Percentiles rank a stretch among this genome's conserved stretches.
Evolutionary conservation across 768 basidiomycete species (phyloP).

Genomic region (Boletellus emodensis): DNA sequence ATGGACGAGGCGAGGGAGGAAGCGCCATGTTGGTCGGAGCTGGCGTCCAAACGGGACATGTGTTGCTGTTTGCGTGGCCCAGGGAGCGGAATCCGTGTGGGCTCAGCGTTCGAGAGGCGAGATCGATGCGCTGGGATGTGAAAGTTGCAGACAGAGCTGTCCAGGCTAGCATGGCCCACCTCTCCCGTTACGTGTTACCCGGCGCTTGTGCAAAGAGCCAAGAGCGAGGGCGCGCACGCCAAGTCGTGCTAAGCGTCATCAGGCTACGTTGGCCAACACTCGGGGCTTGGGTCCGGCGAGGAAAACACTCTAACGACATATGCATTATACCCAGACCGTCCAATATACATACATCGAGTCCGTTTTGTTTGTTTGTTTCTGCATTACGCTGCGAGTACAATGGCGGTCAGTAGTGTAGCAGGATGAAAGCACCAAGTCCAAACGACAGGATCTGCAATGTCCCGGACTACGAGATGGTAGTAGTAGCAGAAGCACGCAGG

Average conservation of each 20-base stretch:
- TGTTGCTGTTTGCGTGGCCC: not conserved
- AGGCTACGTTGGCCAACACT: no score
- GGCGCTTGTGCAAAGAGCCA: no score
- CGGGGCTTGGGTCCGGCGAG: no score
- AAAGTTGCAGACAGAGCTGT: no score
- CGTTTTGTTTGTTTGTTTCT: conserved; percentile 76
- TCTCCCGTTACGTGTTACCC: conserved; percentile 7
- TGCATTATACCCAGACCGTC: conserved; percentile 4
- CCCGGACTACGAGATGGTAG: not conserved
- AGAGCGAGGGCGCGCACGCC: no score
- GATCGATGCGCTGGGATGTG: no score
- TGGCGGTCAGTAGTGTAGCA: conserved; percentile 11
- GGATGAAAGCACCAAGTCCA: conserved; percentile 7
- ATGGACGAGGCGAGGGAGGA: conserved; percentile 75
- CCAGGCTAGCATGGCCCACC: not conserved
- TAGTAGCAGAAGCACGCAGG: no score
- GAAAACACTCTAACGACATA: no score
- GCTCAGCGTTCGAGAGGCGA: no score
- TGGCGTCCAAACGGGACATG: conserved; percentile 43
- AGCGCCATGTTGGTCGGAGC: conserved; percentile 80
- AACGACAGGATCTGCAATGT: not conserved
- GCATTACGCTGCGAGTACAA: conserved; percentile 6
- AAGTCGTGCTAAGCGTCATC: no score
- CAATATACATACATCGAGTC: conserved; percentile 69
- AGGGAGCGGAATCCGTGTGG: not conserved